Evolutionary conservation across 371 early-diverging fungal genomes (phyloP).

Genomic region (Smittium mucronatum): DNA sequence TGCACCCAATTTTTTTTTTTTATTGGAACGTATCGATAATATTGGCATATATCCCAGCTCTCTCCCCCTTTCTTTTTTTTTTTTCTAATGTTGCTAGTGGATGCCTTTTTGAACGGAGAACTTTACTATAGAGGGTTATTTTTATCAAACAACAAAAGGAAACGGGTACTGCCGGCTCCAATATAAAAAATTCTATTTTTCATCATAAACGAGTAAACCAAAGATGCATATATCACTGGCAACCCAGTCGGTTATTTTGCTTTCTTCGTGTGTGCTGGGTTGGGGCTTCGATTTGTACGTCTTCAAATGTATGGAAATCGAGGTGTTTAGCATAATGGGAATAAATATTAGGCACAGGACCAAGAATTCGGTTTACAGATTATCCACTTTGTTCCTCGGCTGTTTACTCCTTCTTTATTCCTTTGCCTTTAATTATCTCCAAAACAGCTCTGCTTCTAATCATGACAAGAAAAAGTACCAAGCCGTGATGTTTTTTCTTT

Average conservation of each 20-base stretch:
- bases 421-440: constrained; percentile 17
- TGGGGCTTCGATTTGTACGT: constrained; percentile 26
- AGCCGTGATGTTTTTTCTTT: neutral
- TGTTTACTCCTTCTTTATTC: constrained; percentile 15
- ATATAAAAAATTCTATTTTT: too few species aligned
- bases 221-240: constrained; percentile 28
- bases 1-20: too few species aligned
- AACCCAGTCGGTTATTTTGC: constrained; percentile 25
- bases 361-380: neutral
- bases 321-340: constrained; percentile 17
- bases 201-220: too few species aligned
- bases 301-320: constrained; percentile 14
- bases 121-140: too few species aligned
- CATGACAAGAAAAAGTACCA: constrained; percentile 7
- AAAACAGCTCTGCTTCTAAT: constrained; percentile 11
- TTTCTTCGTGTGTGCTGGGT: constrained; percentile 20
- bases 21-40: too few species aligned
- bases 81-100: too few species aligned
- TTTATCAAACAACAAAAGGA: too few species aligned
- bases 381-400: constrained; percentile 3
- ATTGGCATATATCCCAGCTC: too few species aligned
- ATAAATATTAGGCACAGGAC: constrained; percentile 19
- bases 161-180: too few species aligned
- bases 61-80: too few species aligned
- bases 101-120: too few species aligned